Evolutionary conservation across 2,329 filamentous ascomycete species (phyloP).

Genomic region (Beauveria sp.): DNA sequence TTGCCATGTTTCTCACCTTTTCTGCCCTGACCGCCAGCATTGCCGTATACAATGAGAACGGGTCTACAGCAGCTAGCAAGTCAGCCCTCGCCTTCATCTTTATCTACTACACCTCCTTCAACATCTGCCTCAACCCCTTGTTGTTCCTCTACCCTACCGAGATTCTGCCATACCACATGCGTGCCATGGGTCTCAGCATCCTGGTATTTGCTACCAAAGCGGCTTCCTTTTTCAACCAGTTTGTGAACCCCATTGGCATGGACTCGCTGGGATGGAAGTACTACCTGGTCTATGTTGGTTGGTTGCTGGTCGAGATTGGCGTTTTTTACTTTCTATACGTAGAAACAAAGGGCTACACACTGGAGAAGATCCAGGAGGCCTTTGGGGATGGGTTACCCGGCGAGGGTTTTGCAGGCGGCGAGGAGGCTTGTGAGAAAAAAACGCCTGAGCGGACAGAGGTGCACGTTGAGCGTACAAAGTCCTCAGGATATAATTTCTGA

Average conservation of each 20-base stretch:
- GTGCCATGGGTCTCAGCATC: too few relatives aligned
- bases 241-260: background rate
- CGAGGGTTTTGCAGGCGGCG: background rate
- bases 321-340: background rate
- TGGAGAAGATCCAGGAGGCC: background rate
- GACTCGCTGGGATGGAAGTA: background rate
- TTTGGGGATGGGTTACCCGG: background rate
- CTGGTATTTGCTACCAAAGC: too few relatives aligned
- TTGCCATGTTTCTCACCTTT: too few relatives aligned
- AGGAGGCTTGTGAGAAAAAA: background rate
- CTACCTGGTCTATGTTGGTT: background rate
- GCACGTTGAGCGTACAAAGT: background rate
- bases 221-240: too few relatives aligned
- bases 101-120: too few relatives aligned
- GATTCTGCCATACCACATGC: too few relatives aligned
- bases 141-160: too few relatives aligned
- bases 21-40: too few relatives aligned
- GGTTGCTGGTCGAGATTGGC: background rate
- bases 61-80: too few relatives aligned
- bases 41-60: too few relatives aligned
- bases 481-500: background rate
- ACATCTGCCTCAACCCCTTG: too few relatives aligned
- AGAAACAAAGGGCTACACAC: background rate
- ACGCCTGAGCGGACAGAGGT: background rate
- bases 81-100: too few relatives aligned